These are phyloP conservation scores for Aspergillus sp. DNA, from an alignment of 2,329 filamentous ascomycete species.

Conservation along the genomic window DNA sequence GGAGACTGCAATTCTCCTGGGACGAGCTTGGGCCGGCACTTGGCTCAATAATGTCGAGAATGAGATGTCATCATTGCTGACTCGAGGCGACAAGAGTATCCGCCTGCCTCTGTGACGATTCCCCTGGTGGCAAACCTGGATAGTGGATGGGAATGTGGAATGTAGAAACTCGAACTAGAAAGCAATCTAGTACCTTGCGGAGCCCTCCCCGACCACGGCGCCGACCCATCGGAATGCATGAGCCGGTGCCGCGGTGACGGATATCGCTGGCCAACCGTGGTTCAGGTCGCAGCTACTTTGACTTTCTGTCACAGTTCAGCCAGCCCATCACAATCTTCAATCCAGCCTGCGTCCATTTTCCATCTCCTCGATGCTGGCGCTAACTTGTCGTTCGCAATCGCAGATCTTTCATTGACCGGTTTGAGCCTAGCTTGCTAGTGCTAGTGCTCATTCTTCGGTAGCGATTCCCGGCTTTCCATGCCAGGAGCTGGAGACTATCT, in stretches of 20 bases:
- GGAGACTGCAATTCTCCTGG: too few species aligned
- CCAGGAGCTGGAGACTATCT: background rate
- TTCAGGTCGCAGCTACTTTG: background rate
- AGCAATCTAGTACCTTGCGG: background rate
- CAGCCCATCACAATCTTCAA: background rate
- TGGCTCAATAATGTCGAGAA: too few species aligned
- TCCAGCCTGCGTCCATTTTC: background rate
- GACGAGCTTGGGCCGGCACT: too few species aligned
- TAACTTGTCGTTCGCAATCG: background rate
- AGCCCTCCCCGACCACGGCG: background rate
- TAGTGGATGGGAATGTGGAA: background rate
- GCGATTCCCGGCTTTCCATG: background rate
- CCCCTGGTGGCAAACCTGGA: slow-evolving; percentile 10
- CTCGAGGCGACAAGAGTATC: background rate
- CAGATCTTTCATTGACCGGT: slow-evolving; percentile 3
- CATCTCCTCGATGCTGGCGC: background rate
- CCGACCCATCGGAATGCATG: slow-evolving; percentile 30
- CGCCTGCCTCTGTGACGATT: background rate
- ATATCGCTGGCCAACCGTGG: slow-evolving; percentile 21
- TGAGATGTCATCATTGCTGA: too few species aligned
- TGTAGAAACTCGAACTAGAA: too few species aligned
- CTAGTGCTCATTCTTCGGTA: background rate
- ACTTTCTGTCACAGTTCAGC: background rate
- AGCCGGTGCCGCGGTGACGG: slow-evolving; percentile 40
- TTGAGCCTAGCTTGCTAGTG: background rate